Evolutionary conservation across 257 asterid species (phyloP), one percentile per base, ranked within the genome.

Genomic region (Paulownia fortunei): DNA sequence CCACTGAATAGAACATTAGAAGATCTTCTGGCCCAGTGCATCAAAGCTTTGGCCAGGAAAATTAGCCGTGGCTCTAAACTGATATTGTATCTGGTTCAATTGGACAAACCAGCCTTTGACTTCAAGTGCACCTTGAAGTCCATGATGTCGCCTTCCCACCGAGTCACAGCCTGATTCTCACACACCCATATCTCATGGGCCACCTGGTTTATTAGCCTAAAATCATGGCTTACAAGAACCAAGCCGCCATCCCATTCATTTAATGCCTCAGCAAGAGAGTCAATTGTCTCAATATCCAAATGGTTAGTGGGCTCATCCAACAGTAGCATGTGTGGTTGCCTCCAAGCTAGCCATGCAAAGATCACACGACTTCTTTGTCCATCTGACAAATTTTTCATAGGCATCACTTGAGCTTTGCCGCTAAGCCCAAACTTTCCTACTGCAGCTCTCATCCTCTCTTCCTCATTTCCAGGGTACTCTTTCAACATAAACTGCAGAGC

Each of bases 171-270:
- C 83, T 88, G 96, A 44, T 96, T 88, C 76, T 92, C 99, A 36
- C 99, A 96, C 6, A 96, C 98, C 98, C 98, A 96, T 46, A 96
- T 96, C 91, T 92, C 99, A 4, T 88, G 89, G 2, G 98, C 99
- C 6, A 96, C 99, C 91, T 96, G 99, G 87, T 94, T 96, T 21
- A 96, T 96, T 32, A 96, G 97, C 94, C 99, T 89, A 60, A 96
- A 96, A 68, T 96, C 98, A 3, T 96, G 99, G 82, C 99, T 96
- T 3, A 96, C 99, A 15, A 96, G 97, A 66, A 96, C 99, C 87
- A 96, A 5, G 36, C 99, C 99, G 18, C 99, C 99, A 18, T 95
- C 98, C 99, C 98, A 95, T 59, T 93, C 97, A 3, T 92, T 95
- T 89, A 95, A 76, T 6, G 99, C 99, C 86, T 95, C 98, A 0